Conservation (phyloP, 1,139 yeast species). For the Pichia inconspicua region DNA sequence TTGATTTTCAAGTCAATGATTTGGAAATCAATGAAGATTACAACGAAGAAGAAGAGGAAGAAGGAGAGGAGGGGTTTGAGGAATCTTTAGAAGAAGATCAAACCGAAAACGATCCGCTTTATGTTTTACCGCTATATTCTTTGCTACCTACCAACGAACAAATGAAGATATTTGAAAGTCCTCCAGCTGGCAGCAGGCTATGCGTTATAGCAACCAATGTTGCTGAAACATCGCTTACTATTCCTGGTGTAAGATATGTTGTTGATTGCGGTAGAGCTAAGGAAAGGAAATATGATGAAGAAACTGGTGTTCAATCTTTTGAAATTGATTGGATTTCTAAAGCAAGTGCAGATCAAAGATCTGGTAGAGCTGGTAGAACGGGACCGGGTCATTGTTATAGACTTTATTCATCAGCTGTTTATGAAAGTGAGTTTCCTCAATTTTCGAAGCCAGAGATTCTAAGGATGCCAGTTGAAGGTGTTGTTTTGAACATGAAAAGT, state of each 20-base stretch:
- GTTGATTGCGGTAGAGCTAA: constrained; percentile 94
- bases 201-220: constrained; percentile 96
- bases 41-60: constrained; percentile 34
- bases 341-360: constrained; percentile 91
- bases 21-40: constrained; percentile 29
- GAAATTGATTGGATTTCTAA: constrained; percentile 90
- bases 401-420: constrained; percentile 90
- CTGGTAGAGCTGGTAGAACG: constrained; percentile 99
- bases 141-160: constrained; percentile 88
- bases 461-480: constrained; percentile 94
- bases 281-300: constrained; percentile 75
- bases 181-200: constrained; percentile 78
- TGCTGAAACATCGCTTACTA: constrained; percentile 95
- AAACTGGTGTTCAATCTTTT: constrained; percentile 87
- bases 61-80: constrained; percentile 87
- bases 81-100: constrained; percentile 72
- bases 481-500: constrained; percentile 87
- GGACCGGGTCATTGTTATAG: constrained; percentile 98
- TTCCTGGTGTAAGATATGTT: constrained; percentile 91
- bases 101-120: constrained; percentile 71
- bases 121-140: constrained; percentile 88
- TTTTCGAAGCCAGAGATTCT: constrained; percentile 85
- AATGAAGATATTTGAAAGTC: constrained; percentile 81
- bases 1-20: constrained; percentile 52
- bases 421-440: constrained; percentile 73